Evolutionary conservation across 139 green algal genomes (phyloP), one percentile per base, ranked within the genome.

Genomic region (Tetratostichococcus sp.): DNA sequence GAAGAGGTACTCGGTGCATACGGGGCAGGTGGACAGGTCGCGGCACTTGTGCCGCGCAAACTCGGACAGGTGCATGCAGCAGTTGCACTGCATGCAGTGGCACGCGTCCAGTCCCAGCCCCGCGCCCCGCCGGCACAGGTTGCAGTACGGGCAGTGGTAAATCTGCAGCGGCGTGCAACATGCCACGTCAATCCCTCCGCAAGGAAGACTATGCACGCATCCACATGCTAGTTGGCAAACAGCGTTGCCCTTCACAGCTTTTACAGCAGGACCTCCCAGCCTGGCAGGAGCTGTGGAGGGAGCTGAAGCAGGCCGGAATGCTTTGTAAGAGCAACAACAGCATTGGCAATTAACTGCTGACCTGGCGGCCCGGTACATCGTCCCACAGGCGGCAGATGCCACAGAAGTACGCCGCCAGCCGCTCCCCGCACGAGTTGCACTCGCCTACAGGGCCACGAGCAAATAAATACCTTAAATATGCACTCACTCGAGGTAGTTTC

Each of bases 61-160:
- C 16, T 97, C 82, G 33, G 82, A 81, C 43, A 98, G 84, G 75
- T 80, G 88, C 93, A 99, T 98, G 91, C 96, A 99, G 22, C 90
- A 80, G 81, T 98, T 98, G 90, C 95, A 98, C 67, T 89, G 85
- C 95, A 98, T 98, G 91, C 95, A 98, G 87, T 98, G 95, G 86
- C 95, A 97, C 76, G 93, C 94, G 81, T 98, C 95, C 2, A 97
- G 84, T 33, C 94, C 94, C 65, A 98, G 87, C 0, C 91, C 91
- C 68, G 79, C 77, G 33, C 89, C 85, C 57, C 86, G 65, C n/a
- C 87, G 86, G 70, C 79, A 98, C 69, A 98, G 89, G 83, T 99
- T 99, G 91, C 95, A 99, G 86, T 97, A 98, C 57, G 93, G 95
- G 87, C 95, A 99, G 89, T 99, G 95, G 87, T 99, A 99, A 81